These are phyloP conservation scores for Pleurotus djamor DNA, from an alignment of 768 basidiomycete species.

Conservation along the genomic window DNA sequence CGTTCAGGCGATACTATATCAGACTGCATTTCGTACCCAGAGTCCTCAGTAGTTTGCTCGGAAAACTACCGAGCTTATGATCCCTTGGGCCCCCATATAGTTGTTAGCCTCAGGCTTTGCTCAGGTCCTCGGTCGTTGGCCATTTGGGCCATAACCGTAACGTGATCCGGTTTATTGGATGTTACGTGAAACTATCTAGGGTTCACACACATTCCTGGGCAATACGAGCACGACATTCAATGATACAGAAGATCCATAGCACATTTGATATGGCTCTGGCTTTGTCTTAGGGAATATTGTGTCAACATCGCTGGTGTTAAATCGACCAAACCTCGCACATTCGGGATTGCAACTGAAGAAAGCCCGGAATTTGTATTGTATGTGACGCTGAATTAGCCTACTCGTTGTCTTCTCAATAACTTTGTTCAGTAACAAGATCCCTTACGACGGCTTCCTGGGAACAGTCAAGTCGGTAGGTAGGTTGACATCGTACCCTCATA, in stretches of 20 bases:
- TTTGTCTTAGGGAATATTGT: neutral
- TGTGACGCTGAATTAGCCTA: neutral
- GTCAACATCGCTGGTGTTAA: constrained; percentile 1
- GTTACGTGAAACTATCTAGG: too few species aligned
- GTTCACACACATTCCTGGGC: constrained; percentile 53
- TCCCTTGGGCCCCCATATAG: too few species aligned
- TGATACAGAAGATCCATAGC: constrained; percentile 13
- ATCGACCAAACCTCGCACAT: neutral
- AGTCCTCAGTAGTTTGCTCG: too few species aligned
- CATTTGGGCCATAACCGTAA: too few species aligned
- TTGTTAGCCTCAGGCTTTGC: too few species aligned
- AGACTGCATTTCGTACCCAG: too few species aligned
- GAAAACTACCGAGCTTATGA: too few species aligned
- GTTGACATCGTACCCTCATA: neutral
- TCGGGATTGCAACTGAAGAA: constrained; percentile 1
- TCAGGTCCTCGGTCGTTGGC: too few species aligned
- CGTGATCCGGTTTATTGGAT: too few species aligned
- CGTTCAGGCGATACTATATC: too few species aligned
- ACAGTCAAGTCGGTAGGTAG: constrained; percentile 22
- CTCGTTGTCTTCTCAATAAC: neutral
- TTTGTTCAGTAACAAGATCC: constrained; percentile 23
- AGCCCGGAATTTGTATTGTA: constrained; percentile 9
- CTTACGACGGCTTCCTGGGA: constrained; percentile 61
- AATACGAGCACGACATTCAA: constrained; percentile 51
- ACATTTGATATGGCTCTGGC: constrained; percentile 2